A percentile compares a stretch with the other conserved stretches of the same genome.
Conservation (phyloP, 495 filamentous ascomycete species). For the Jackrogersella multiformis region DNA sequence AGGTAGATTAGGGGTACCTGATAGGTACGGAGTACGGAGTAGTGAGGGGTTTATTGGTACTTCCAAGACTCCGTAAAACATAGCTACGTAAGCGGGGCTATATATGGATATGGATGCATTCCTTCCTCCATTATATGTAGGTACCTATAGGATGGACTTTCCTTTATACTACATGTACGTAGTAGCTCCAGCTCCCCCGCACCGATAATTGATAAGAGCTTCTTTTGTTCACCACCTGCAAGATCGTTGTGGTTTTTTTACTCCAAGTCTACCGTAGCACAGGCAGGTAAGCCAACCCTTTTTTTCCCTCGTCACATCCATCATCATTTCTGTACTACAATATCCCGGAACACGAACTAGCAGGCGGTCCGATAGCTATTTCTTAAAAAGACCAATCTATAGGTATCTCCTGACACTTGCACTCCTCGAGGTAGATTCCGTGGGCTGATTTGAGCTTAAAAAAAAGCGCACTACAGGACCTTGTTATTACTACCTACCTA, state of each 20-base stretch:
- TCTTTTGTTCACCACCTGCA: constrained; percentile 17
- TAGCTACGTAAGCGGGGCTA: constrained; percentile 19
- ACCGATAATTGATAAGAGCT: constrained; percentile 44
- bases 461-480: constrained; percentile 28
- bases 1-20: constrained; percentile 6
- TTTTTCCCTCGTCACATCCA: constrained; percentile 28
- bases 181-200: constrained; percentile 28
- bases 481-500: constrained; percentile 1
- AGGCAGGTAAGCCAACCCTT: constrained; percentile 19
- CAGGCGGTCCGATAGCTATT: constrained; percentile 4
- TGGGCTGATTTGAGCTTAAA: constrained; percentile 32
- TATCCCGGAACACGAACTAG: constrained; percentile 2
- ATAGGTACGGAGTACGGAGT: constrained; percentile 27
- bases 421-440: constrained; percentile 8
- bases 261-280: constrained; percentile 11
- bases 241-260: constrained; percentile 18
- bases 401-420: constrained; percentile 24
- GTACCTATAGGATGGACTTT: constrained; percentile 5
- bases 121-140: too few relatives aligned
- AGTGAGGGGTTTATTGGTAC: constrained; percentile 39
- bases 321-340: constrained; percentile 17
- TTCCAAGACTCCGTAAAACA: constrained; percentile 1
- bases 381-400: background rate
- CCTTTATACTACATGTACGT: background rate
- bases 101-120: too few relatives aligned